Percentiles rank a stretch among this genome's conserved stretches.
phyloP scores from a whole-genome alignment of 2,329 filamentous ascomycete genomes.

The Albophoma yamanashiensis region DNA sequence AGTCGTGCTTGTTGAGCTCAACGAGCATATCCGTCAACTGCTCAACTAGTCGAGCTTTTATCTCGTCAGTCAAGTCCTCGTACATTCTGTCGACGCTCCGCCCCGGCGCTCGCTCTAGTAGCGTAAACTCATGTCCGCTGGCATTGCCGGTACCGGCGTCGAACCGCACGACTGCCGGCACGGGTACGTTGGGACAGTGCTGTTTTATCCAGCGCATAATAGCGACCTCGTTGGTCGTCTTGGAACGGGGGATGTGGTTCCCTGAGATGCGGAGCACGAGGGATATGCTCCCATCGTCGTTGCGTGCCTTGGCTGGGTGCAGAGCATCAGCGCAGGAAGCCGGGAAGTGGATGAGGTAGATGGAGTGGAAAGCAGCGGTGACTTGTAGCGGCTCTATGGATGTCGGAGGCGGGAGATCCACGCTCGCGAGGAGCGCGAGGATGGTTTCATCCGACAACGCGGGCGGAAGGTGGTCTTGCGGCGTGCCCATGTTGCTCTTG shows the following conservation, averaged over 20 bases:
- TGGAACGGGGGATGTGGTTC: slow-evolving; percentile 20
- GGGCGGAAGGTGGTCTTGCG: background rate
- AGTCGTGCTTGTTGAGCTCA: slow-evolving; percentile 16
- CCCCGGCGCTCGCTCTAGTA: slow-evolving; percentile 17
- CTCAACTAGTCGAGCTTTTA: slow-evolving; percentile 12
- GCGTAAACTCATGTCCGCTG: slow-evolving; percentile 20
- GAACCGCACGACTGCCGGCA: slow-evolving; percentile 18
- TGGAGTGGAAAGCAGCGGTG: slow-evolving; percentile 14
- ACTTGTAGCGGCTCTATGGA: slow-evolving; percentile 8
- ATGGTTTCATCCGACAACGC: slow-evolving; percentile 6
- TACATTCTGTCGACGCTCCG: slow-evolving; percentile 18
- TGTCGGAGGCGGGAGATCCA: slow-evolving; percentile 7
- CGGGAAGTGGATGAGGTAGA: slow-evolving; percentile 12
- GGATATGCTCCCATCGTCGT: slow-evolving; percentile 1
- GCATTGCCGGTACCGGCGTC: slow-evolving; percentile 16
- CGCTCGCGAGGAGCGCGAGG: slow-evolving; percentile 5
- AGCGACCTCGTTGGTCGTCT: slow-evolving; percentile 25
- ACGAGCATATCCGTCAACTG: slow-evolving; percentile 18
- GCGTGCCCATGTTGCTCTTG: slow-evolving; percentile 1
- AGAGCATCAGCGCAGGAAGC: background rate
- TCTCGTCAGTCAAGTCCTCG: slow-evolving; percentile 7
- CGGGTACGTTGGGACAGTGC: slow-evolving; percentile 20
- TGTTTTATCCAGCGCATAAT: slow-evolving; percentile 20
- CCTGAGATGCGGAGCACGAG: slow-evolving; percentile 24
- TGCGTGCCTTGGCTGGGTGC: background rate